Evolutionary conservation across 164 flowering plant species (phyloP), one percentile per base, ranked within the genome.

Genomic region (Stephania cephalantha): DNA sequence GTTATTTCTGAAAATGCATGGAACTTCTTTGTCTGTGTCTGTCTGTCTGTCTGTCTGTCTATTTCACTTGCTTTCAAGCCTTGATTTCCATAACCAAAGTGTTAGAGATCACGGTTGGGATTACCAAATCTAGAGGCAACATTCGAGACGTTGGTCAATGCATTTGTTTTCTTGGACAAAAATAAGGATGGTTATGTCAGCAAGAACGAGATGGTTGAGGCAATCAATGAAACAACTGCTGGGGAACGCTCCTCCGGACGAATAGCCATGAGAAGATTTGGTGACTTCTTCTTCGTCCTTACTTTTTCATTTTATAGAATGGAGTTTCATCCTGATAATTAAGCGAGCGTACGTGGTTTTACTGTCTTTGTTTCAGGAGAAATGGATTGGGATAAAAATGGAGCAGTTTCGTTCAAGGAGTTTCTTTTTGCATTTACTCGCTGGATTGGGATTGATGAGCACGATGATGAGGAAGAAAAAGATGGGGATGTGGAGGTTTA

Each of bases 301-400:
- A 35, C 42, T 35, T 35, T 35, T 35, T 35, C 3, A 35, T 35
- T 35, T 35, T 35, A 35, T 35, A 35, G 25, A 35, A 35, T 35
- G 42, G 42, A 35, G 4, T 35, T 35, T 35, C 42, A 35, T 4
- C 42, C 3, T 35, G 42, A 35, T 35, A 35, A 35, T 25, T 25
- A 35, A 35, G 42, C 42, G 1, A 35, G 42, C 42, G 2, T 2
- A 4, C 42, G 42, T 35, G 42, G 42, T 35, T 0, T 35, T 35
- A 35, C 42, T 35, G 13, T 18, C 8, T 61, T 6, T 61, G 17
- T 61, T 20, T 61, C 20, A 66, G 97, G 93, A 74, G 99, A 95
- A 83, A 95, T 93, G 99, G 99, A 93, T 84, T 91, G 99, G 98
- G 98, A 95, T 76, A 90, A 84, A 74, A 95, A 95, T 84, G 99